Evolutionary conservation across 169 alveolate species (phyloP).

Genomic region (Fabrea salina): DNA sequence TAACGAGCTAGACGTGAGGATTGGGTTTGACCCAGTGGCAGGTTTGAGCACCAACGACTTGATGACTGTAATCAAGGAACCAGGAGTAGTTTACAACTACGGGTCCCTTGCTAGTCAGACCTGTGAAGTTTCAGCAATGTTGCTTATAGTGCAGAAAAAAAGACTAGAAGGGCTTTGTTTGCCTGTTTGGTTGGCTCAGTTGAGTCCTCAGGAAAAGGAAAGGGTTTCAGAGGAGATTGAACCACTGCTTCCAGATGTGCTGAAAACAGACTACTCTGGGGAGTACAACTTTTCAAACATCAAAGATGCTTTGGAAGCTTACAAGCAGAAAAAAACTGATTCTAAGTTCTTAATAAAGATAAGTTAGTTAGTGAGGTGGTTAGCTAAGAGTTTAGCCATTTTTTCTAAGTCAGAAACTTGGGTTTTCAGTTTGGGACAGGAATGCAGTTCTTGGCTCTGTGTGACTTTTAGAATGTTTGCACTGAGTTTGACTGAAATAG

Average conservation of each 20-base stretch:
- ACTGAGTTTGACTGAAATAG: too few relatives aligned
- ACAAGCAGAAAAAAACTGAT: not conserved
- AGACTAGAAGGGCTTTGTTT: not conserved
- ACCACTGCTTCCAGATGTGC: not conserved
- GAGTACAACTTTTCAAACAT: not conserved
- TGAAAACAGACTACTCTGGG: not conserved
- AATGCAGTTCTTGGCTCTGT: too few relatives aligned
- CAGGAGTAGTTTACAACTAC: not conserved
- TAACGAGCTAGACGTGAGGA: not conserved
- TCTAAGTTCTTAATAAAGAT: not conserved
- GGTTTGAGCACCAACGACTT: not conserved
- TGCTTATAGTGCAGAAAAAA: not conserved
- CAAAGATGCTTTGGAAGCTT: not conserved
- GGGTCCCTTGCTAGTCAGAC: not conserved
- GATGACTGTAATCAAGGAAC: not conserved
- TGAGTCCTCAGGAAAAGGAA: not conserved
- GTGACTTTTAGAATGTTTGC: too few relatives aligned
- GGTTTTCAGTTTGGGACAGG: too few relatives aligned
- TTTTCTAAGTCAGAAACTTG: too few relatives aligned
- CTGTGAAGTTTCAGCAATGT: not conserved
- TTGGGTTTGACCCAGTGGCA: slow-evolving; percentile 9
- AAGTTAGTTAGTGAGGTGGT: too few relatives aligned
- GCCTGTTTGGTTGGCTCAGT: not conserved
- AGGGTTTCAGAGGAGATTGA: not conserved
- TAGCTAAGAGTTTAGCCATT: too few relatives aligned